Conservation (phyloP, 2,329 filamentous ascomycete species). For the Cercospora zeae-maydis region DNA sequence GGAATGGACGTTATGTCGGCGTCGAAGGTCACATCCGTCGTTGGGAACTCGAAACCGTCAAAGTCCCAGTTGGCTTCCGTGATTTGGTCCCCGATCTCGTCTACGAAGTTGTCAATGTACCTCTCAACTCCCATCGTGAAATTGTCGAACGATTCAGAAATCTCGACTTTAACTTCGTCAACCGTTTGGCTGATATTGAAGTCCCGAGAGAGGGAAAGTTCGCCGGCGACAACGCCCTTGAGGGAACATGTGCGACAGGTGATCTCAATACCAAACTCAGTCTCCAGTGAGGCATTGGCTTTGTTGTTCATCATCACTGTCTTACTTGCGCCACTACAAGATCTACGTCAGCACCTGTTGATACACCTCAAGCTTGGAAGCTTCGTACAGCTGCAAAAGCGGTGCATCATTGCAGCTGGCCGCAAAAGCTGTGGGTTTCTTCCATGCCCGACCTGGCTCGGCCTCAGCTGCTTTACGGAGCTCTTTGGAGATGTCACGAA, state of each 20-base stretch:
- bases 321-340: not conserved
- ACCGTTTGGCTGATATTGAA: not conserved
- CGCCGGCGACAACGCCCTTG: not conserved
- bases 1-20: not conserved
- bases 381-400: not conserved
- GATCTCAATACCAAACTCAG: not conserved
- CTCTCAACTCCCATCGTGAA: not conserved
- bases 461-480: not conserved
- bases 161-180: not conserved
- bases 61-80: not conserved
- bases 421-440: not conserved
- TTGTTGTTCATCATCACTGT: not conserved
- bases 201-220: not conserved
- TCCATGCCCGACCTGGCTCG: not conserved
- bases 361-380: too few species aligned
- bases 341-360: not conserved
- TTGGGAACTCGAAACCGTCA: not conserved
- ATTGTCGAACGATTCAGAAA: not conserved
- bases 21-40: not conserved
- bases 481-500: not conserved
- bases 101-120: not conserved
- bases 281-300: not conserved
- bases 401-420: not conserved
- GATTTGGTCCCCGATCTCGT: not conserved
- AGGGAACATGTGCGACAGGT: not conserved